A percentile compares a stretch with the other conserved stretches of the same genome.
These are phyloP conservation scores for Actinidia chinensis DNA, from an alignment of 179 eudicot genomes.

Conservation along the genomic window DNA sequence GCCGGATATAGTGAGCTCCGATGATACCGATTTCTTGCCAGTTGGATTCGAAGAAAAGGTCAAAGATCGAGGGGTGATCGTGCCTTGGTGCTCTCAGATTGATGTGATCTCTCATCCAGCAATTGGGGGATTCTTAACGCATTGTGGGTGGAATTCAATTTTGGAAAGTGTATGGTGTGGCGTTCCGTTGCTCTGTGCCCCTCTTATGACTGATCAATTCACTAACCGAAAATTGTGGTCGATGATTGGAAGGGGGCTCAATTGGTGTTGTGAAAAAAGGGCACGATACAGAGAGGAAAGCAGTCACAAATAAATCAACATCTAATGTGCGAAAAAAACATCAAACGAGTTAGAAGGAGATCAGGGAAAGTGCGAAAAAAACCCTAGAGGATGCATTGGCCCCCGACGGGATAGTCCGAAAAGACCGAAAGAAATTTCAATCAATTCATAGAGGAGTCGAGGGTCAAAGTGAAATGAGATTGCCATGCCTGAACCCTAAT, in stretches of 20 bases:
- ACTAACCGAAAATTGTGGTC: conserved; percentile 38
- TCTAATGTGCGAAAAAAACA: conserved; percentile 30
- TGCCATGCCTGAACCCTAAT: not conserved
- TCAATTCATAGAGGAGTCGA: conserved; percentile 27
- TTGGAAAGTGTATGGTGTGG: conserved; percentile 35
- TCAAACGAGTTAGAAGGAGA: conserved; percentile 25
- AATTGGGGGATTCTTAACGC: conserved; percentile 34
- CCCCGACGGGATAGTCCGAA: conserved; percentile 48
- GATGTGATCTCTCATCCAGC: conserved; percentile 41
- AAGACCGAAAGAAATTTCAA: conserved; percentile 29
- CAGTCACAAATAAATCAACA: conserved; percentile 28
- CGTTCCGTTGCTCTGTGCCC: conserved; percentile 42
- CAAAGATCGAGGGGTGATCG: conserved; percentile 26
- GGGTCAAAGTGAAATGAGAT: conserved; percentile 22
- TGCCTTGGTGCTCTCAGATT: conserved; percentile 55
- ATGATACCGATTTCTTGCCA: conserved; percentile 45
- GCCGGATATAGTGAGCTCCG: conserved; percentile 42
- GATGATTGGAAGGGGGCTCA: conserved; percentile 15
- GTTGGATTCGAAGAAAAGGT: conserved; percentile 41
- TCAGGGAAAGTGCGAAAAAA: conserved; percentile 34
- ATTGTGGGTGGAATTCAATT: conserved; percentile 47
- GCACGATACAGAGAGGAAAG: conserved; percentile 35
- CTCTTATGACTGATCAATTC: conserved; percentile 37
- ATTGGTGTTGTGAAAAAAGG: conserved; percentile 16
- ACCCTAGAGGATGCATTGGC: conserved; percentile 36